Conservation (phyloP, 257 asterid species). For the Phtheirospermum japonicum region DNA sequence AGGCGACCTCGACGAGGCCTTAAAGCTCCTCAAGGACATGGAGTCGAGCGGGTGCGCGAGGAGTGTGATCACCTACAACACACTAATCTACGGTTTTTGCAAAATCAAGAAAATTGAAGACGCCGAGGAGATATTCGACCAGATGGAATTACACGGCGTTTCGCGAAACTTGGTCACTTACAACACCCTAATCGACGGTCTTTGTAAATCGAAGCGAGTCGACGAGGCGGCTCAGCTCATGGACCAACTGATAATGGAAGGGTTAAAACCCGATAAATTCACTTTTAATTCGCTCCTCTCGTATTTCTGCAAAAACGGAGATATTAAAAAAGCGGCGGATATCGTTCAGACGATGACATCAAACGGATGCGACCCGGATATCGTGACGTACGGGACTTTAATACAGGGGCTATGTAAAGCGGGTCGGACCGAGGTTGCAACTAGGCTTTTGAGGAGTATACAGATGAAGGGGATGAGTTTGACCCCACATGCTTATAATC, state of each 20-base stretch:
- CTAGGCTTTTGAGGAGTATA: constrained; percentile 65
- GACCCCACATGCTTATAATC: constrained; percentile 80
- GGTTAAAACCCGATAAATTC: constrained; percentile 70
- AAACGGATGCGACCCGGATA: constrained; percentile 81
- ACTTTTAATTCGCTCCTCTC: constrained; percentile 76
- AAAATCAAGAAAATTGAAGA: constrained; percentile 66
- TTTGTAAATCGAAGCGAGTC: constrained; percentile 64
- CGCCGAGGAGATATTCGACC: constrained; percentile 88
- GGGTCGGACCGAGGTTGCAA: constrained; percentile 65
- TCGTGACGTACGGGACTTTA: constrained; percentile 73
- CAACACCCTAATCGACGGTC: constrained; percentile 86
- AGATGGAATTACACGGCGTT: constrained; percentile 82
- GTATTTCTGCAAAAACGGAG: constrained; percentile 76
- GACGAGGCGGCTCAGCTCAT: constrained; percentile 88
- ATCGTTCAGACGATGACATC: constrained; percentile 73
- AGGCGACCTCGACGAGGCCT: constrained; percentile 68
- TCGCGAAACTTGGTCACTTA: constrained; percentile 71
- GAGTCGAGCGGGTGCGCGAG: constrained; percentile 75
- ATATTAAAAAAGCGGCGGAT: constrained; percentile 85
- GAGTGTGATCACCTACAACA: constrained; percentile 70
- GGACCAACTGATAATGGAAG: constrained; percentile 94
- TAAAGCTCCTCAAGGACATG: constrained; percentile 74
- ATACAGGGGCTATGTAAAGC: constrained; percentile 88
- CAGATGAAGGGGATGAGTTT: constrained; percentile 84
- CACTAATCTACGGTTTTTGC: constrained; percentile 78